phyloP scores from a whole-genome alignment of 2,329 filamentous ascomycete species.

The Alternaria alternata region DNA sequence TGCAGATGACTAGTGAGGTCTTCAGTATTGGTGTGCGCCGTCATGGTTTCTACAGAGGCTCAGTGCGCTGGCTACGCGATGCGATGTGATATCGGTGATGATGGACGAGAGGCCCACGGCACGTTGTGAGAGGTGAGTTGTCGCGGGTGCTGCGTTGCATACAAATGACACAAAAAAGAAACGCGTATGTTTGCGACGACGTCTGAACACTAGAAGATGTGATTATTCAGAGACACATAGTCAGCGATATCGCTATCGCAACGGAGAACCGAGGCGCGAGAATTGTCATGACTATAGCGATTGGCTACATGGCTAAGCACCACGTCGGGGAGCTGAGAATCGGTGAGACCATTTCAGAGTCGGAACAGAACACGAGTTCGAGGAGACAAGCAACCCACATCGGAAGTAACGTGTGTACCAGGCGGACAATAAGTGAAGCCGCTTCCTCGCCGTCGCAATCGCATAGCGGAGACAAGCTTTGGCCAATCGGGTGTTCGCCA shows the following conservation, averaged over 20 bases:
- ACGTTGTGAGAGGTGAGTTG: not conserved
- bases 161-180: not conserved
- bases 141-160: not conserved
- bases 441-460: not conserved
- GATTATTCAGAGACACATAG: not conserved
- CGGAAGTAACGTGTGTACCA: not conserved
- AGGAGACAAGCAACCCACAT: not conserved
- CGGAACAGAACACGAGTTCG: not conserved
- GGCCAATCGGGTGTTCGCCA: conserved; percentile 13
- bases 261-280: conserved; percentile 14
- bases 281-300: conserved; percentile 2
- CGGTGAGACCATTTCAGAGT: not conserved
- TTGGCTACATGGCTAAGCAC: conserved; percentile 11
- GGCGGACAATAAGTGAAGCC: not conserved
- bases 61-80: not conserved
- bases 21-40: conserved; percentile 26
- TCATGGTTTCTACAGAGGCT: conserved; percentile 23
- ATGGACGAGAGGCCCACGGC: not conserved
- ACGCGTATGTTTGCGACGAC: not conserved
- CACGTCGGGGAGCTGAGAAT: not conserved
- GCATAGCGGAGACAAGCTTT: conserved; percentile 11
- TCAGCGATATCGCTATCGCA: not conserved
- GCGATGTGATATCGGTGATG: not conserved
- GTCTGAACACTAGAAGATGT: not conserved
- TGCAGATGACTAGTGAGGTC: conserved; percentile 53